These are phyloP conservation scores for Geotrichum cucujoidarum DNA, from an alignment of 1,139 yeast genomes.

Conservation along the genomic window DNA sequence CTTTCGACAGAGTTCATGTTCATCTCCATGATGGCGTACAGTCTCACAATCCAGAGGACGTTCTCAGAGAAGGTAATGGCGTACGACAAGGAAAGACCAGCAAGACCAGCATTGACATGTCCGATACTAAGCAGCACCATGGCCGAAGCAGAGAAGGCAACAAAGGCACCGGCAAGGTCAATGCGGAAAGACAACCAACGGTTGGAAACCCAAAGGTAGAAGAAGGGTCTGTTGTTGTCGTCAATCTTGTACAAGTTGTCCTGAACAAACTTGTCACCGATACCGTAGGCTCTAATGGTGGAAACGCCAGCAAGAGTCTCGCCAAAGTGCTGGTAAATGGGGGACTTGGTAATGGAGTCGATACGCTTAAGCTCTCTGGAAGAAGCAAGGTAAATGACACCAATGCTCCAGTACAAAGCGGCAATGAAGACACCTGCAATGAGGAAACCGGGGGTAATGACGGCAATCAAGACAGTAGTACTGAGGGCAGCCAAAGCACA, in stretches of 20 bases:
- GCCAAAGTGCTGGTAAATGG: conserved; percentile 93
- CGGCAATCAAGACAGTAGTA: conserved; percentile 65
- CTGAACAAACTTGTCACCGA: conserved; percentile 76
- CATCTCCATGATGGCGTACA: conserved; percentile 86
- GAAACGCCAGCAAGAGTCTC: conserved; percentile 90
- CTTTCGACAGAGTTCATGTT: conserved; percentile 96
- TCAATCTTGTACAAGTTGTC: conserved; percentile 80
- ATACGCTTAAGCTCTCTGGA: conserved; percentile 89
- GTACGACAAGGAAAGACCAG: conserved; percentile 89
- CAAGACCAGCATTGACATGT: conserved; percentile 81
- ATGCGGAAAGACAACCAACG: conserved; percentile 90
- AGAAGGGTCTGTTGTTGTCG: conserved; percentile 83
- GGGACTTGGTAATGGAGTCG: conserved; percentile 87
- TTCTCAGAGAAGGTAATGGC: conserved; percentile 85
- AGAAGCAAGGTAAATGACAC: conserved; percentile 66
- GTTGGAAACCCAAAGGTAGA: conserved; percentile 91
- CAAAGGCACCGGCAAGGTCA: conserved; percentile 78
- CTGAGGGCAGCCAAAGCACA: conserved; percentile 66
- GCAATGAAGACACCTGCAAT: conserved; percentile 66
- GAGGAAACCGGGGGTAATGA: conserved; percentile 82
- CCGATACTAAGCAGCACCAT: conserved; percentile 65
- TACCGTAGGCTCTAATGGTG: conserved; percentile 95
- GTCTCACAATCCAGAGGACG: conserved; percentile 89
- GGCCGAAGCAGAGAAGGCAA: conserved; percentile 75
- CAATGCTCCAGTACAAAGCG: conserved; percentile 65